These are phyloP conservation scores for Fusarium sp. DNA, from an alignment of 2,329 filamentous ascomycete species.

Conservation along the genomic window DNA sequence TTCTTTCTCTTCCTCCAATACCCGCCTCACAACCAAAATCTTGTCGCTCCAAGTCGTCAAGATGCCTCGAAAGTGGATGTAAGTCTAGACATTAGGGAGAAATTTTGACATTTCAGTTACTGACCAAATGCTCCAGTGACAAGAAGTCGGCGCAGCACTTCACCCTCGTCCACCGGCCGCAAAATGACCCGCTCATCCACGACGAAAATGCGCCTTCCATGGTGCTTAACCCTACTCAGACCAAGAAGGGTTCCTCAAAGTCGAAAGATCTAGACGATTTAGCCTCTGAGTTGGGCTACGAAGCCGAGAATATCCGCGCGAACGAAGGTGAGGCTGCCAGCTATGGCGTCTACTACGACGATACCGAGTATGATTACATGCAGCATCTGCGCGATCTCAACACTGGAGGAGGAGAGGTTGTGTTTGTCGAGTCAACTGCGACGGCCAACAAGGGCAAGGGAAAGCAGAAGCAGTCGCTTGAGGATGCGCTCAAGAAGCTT, in stretches of 20 bases:
- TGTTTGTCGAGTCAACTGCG: conserved; percentile 83
- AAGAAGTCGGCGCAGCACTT: conserved; percentile 96
- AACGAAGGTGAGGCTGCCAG: conserved; percentile 98
- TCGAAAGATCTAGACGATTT: conserved; percentile 81
- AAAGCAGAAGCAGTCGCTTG: conserved; percentile 81
- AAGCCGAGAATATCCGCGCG: conserved; percentile 74
- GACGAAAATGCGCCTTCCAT: conserved; percentile 89
- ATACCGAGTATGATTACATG: conserved; percentile 99
- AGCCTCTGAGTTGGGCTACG: conserved; percentile 77
- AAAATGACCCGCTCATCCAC: conserved; percentile 97
- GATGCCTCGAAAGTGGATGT: conserved; percentile 83
- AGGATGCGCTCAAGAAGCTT: conserved; percentile 80
- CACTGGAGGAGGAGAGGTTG: conserved; percentile 76
- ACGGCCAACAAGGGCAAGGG: conserved; percentile 76
- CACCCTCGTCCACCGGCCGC: conserved; percentile 92
- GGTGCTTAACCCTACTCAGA: conserved; percentile 80
- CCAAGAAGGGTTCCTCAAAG: conserved; percentile 54
- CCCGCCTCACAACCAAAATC: conserved; percentile 21
- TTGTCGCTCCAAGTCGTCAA: conserved; percentile 52
- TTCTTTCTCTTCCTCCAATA: conserved; percentile 5
- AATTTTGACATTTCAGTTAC: not conserved
- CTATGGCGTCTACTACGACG: conserved; percentile 94
- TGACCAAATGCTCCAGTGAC: conserved; percentile 60
- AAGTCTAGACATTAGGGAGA: conserved; percentile 35
- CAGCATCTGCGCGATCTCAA: conserved; percentile 95